Base-by-base conservation (phyloP, 164 flowering plant species). In the Akebia trifoliata region DNA sequence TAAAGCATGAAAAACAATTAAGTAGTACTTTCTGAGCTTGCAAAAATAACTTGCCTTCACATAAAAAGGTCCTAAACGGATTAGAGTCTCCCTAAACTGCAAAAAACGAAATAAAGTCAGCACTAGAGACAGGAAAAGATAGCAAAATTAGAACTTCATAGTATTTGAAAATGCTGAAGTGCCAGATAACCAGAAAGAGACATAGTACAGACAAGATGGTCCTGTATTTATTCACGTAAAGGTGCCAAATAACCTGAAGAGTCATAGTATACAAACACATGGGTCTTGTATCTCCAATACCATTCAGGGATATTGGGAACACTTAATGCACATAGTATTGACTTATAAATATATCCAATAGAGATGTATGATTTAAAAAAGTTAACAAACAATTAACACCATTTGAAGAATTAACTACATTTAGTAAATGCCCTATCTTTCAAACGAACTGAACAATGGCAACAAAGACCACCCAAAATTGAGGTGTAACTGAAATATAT, bases 81-180 rank as follows among this genome's bases (percentile, higher is more conserved):
- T 87, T 28, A 93, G 79, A 54, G 89, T 89, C 68, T 87, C 87
- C 25, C 98, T 78, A 60, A 93, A 89, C 98, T 93, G 91, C 87
- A 86, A 61, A 36, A 52, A 50, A 52, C 15, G 8, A 54, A 35
- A 51, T n/a, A 30, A 15, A 57, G 38, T 39, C 22, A 56, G 22
- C 22, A 46, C 18, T 15, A 6, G 6, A 34, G 20, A 34, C 54
- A 59, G 31, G n/a, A 31, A 34, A 24, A 36, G 38, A 46, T 32
- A 17, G 14, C 37, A 1, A 56, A 21, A 58, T 35, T 15, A 20
- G 30, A 6, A 24, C 15, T 36, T 14, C 18, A 54, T 4, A n/a
- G n/a, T n/a, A n/a, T n/a, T n/a, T n/a, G n/a, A n/a, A n/a, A n/a
- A n/a, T n/a, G n/a, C n/a, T n/a, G n/a, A n/a, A n/a, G n/a, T n/a